These are phyloP conservation scores for Nothophytophthora sp. DNA, from an alignment of 352 stramenopile species.

Conservation along the genomic window DNA sequence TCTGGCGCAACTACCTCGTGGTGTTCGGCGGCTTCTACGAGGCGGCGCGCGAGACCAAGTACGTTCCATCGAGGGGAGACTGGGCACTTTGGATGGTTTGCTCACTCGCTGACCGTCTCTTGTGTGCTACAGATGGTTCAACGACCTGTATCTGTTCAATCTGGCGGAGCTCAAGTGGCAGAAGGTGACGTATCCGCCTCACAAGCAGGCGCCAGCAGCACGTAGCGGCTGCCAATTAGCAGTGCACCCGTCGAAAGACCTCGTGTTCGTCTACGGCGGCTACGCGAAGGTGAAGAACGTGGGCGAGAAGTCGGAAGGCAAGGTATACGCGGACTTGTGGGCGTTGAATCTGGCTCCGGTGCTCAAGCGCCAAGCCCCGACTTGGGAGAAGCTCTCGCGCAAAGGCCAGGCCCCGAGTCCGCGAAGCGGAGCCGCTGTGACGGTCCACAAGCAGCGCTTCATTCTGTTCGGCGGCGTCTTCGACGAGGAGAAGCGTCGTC, in stretches of 20 bases:
- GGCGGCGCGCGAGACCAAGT: slow-evolving; percentile 85
- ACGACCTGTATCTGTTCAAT: slow-evolving; percentile 94
- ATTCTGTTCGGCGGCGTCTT: slow-evolving; percentile 97
- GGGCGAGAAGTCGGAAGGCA: slow-evolving; percentile 91
- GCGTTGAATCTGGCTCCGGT: slow-evolving; percentile 91
- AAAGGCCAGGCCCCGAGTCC: slow-evolving; percentile 86
- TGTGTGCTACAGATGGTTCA: slow-evolving; percentile 82
- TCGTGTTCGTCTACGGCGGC: slow-evolving; percentile 94
- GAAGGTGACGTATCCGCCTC: slow-evolving; percentile 71
- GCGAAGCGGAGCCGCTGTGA: slow-evolving; percentile 80
- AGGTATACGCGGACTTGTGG: slow-evolving; percentile 96
- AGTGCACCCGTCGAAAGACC: slow-evolving; percentile 86
- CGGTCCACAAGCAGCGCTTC: slow-evolving; percentile 94
- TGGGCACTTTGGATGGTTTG: no score
- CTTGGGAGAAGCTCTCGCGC: slow-evolving; percentile 93
- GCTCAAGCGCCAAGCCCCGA: slow-evolving; percentile 89
- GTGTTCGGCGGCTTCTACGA: slow-evolving; percentile 99
- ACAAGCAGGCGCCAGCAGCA: slow-evolving; percentile 60
- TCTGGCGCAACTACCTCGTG: slow-evolving; percentile 96
- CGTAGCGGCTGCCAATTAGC: slow-evolving; percentile 86
- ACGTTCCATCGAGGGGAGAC: no score
- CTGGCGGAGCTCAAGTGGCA: slow-evolving; percentile 90
- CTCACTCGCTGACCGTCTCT: neutral
- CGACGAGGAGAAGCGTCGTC: slow-evolving; percentile 89
- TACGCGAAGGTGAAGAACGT: slow-evolving; percentile 95